phyloP scores from a whole-genome alignment of 257 asterid species.

The Verbena officinalis region DNA sequence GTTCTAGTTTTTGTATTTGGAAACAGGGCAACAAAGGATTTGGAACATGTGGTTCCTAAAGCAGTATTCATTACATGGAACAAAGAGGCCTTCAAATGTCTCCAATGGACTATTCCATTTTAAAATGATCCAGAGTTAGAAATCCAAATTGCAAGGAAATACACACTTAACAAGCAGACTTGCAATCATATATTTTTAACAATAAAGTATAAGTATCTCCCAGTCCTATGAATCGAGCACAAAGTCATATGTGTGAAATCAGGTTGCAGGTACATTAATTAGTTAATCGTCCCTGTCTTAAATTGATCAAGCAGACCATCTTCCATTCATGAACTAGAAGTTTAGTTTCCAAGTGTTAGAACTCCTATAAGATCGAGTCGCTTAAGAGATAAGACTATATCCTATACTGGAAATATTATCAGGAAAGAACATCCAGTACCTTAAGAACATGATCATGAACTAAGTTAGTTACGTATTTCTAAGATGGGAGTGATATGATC shows the following conservation, averaged over 20 bases:
- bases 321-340: constrained; percentile 12
- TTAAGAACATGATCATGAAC: neutral
- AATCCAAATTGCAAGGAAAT: neutral
- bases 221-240: constrained; percentile 1
- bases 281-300: neutral
- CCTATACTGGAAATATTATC: neutral
- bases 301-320: neutral
- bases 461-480: neutral
- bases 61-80: neutral
- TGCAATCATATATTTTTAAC: neutral
- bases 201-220: neutral
- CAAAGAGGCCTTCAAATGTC: neutral
- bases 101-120: neutral
- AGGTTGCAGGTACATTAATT: neutral
- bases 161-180: neutral
- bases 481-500: constrained; percentile 13
- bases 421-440: neutral
- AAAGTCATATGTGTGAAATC: neutral
- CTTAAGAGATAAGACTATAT: no score
- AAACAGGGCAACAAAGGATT: neutral
- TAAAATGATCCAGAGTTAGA: neutral
- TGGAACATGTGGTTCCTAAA: neutral
- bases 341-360: neutral
- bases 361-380: neutral
- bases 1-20: neutral